Evolutionary conservation across 2,329 filamentous ascomycete genomes (phyloP).

Genomic region (Basipetospora chlamydospora): DNA sequence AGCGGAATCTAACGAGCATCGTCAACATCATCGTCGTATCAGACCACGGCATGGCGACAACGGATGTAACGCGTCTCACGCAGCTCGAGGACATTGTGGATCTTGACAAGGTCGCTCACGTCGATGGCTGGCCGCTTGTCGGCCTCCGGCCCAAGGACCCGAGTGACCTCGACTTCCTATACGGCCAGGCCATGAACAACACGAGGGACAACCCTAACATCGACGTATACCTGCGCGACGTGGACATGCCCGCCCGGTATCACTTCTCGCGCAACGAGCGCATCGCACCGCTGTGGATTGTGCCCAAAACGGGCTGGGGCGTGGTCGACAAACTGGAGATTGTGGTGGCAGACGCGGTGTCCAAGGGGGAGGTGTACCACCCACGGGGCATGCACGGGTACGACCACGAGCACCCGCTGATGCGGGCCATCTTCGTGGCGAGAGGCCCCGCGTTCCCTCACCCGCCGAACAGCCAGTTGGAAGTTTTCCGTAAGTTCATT

Average conservation of each 20-base stretch:
- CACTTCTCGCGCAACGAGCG: slow-evolving; percentile 80
- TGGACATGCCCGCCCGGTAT: slow-evolving; percentile 82
- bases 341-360: slow-evolving; percentile 51
- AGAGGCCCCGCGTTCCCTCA: slow-evolving; percentile 87
- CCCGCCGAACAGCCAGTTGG: slow-evolving; percentile 61
- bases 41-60: slow-evolving; percentile 97
- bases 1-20: slow-evolving; percentile 72
- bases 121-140: slow-evolving; percentile 87
- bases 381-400: slow-evolving; percentile 86
- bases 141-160: slow-evolving; percentile 69
- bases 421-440: slow-evolving; percentile 91
- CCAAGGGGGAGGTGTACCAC: slow-evolving; percentile 51
- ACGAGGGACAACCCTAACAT: slow-evolving; percentile 48
- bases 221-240: slow-evolving; percentile 74
- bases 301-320: slow-evolving; percentile 86
- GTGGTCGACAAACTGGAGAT: slow-evolving; percentile 73
- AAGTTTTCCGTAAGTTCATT: slow-evolving; percentile 62
- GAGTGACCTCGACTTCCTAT: slow-evolving; percentile 50
- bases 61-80: slow-evolving; percentile 62
- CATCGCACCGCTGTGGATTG: slow-evolving; percentile 89
- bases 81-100: slow-evolving; percentile 87
- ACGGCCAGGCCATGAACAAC: slow-evolving; percentile 28
- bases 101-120: slow-evolving; percentile 60
- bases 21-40: slow-evolving; percentile 95
- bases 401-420: slow-evolving; percentile 84